Base-by-base conservation (phyloP, 2,329 filamentous ascomycete species). In the Hypoxylon sp. region DNA sequence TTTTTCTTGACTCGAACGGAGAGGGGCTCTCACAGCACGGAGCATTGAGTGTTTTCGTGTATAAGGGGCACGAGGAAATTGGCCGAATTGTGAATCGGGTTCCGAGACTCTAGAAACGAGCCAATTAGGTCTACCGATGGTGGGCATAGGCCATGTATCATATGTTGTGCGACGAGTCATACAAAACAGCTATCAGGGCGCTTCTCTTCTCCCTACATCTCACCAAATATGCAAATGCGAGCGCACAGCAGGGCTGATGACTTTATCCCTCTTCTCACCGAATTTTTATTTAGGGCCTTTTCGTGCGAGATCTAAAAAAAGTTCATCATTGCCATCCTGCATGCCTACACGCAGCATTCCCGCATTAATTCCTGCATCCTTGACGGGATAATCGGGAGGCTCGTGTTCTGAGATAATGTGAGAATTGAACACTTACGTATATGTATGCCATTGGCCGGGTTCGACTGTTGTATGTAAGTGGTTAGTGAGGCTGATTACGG, bases 401-500 rank as follows among this genome's bases (percentile, higher is more conserved):
- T 71, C 66, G 63, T 69, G 59, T 69, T 59, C 47, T 35, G 29
- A 63, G 66, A 65, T 59, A 63, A 66, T 46, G 59, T 26, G 54
- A 58, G 42, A 53, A 61, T 59, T 33, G 42, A 69, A 46, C 19
- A 17, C 37, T 54, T 65, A 70, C 69, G 55, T 61, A 65, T 65
- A 70, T 67, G 55, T 61, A 65, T 42, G 68, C 59, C 63, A 71
- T 70, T 57, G 22, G 39, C 51, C 17, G 17, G 57, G 58, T 51
- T 52, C 69, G 47, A 58, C 33, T 53, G 44, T 44, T 53, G 50
- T 46, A 37, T 17, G 11, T 42, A 5, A 39, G 42, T 60, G 42
- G 54, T 63, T 59, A 55, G 57, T 69, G 66, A 71, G 62, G 58
- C 63, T 69, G 60, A 69, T 67, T 62, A 33, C 35, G 59, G 69